Evolutionary conservation across 805 yeast species (phyloP).

Genomic region (Candida montana): DNA sequence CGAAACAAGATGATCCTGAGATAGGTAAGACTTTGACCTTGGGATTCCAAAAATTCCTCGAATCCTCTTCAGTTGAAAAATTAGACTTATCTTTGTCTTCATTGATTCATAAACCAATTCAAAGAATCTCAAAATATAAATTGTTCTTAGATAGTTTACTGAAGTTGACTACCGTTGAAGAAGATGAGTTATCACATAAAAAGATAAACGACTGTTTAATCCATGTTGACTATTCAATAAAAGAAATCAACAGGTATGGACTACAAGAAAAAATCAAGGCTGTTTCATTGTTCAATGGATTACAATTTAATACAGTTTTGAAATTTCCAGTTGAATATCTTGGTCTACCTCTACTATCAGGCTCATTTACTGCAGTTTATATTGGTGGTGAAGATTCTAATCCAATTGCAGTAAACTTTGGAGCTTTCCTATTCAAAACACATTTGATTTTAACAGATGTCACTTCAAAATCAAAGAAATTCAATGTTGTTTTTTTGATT

Average conservation of each 20-base stretch:
- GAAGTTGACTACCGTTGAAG: slow-evolving; percentile 25
- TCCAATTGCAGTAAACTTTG: slow-evolving; percentile 14
- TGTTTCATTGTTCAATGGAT: slow-evolving; percentile 11
- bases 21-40: slow-evolving; percentile 19
- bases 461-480: slow-evolving; percentile 18
- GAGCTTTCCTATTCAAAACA: slow-evolving; percentile 45
- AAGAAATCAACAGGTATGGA: slow-evolving; percentile 27
- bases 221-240: slow-evolving; percentile 21
- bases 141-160: slow-evolving; percentile 41
- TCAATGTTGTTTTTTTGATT: slow-evolving; percentile 40
- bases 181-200: slow-evolving; percentile 14
- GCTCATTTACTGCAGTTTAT: slow-evolving; percentile 40
- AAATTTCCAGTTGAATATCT: slow-evolving; percentile 39
- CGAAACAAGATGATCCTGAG: slow-evolving; percentile 23
- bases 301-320: slow-evolving; percentile 13
- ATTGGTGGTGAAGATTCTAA: slow-evolving; percentile 18
- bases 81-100: slow-evolving; percentile 50
- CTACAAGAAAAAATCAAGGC: slow-evolving; percentile 20
- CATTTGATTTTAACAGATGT: slow-evolving; percentile 38
- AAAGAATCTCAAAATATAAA: slow-evolving; percentile 45
- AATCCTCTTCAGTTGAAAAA: slow-evolving; percentile 34
- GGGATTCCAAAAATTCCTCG: slow-evolving; percentile 34
- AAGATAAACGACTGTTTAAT: slow-evolving; percentile 15
- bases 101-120: slow-evolving; percentile 48
- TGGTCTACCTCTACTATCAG: slow-evolving; percentile 40